Conservation (phyloP, 495 filamentous ascomycete species). For the Chlorociboria aeruginascens region DNA sequence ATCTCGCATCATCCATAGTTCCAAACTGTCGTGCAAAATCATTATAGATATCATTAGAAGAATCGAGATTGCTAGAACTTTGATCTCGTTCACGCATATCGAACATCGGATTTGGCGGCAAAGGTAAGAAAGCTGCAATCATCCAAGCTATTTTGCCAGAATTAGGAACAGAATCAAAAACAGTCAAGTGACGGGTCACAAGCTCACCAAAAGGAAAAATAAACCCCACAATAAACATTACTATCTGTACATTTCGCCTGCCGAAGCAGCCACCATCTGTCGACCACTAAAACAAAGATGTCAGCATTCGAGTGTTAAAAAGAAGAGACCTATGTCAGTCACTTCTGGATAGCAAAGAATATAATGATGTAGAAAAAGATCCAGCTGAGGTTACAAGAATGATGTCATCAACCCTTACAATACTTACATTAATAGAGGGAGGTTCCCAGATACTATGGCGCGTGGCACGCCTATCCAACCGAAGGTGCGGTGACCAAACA, state of each 20-base stretch:
- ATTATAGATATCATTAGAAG: conserved; percentile 13
- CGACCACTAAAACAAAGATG: conserved; percentile 26
- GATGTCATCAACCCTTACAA: too few relatives aligned
- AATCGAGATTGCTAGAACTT: conserved; percentile 14
- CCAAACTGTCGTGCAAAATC: conserved; percentile 15
- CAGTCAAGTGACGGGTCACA: not conserved
- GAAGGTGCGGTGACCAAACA: conserved; percentile 68
- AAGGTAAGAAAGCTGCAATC: conserved; percentile 66
- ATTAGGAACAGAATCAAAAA: conserved; percentile 6
- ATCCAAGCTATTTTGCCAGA: conserved; percentile 53
- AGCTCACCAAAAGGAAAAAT: conserved; percentile 66
- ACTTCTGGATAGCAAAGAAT: too few relatives aligned
- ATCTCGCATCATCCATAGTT: conserved; percentile 46
- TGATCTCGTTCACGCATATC: conserved; percentile 32
- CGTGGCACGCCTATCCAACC: conserved; percentile 44
- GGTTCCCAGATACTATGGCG: conserved; percentile 52
- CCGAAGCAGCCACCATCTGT: conserved; percentile 46
- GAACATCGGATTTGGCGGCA: conserved; percentile 45
- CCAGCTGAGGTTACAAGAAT: too few relatives aligned
- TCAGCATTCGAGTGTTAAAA: too few relatives aligned
- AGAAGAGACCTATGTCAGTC: too few relatives aligned
- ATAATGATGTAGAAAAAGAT: too few relatives aligned
- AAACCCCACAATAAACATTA: conserved; percentile 83
- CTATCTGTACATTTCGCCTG: conserved; percentile 66
- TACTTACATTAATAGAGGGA: conserved; percentile 43